Conservation (phyloP, 2,329 filamentous ascomycete species). For the Penicillium sp. region DNA sequence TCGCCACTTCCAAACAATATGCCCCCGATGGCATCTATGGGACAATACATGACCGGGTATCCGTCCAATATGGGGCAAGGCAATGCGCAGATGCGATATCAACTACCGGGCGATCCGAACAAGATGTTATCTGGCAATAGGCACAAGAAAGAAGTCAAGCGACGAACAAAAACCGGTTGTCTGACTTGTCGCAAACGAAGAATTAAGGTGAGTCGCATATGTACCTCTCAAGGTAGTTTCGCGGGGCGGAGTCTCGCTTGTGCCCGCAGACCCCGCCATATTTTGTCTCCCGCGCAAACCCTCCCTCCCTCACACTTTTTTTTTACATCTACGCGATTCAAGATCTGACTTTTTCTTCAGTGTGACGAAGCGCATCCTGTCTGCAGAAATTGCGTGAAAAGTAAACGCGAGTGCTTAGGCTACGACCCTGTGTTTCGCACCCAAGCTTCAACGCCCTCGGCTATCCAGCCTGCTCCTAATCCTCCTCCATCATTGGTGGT, state of each 20-base stretch:
- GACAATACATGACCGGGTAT: slow-evolving; percentile 55
- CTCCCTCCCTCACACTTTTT: slow-evolving; percentile 15
- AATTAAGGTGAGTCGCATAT: slow-evolving; percentile 63
- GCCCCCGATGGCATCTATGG: slow-evolving; percentile 55
- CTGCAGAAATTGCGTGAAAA: slow-evolving; percentile 72
- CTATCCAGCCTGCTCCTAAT: slow-evolving; percentile 63
- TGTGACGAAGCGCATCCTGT: slow-evolving; percentile 94
- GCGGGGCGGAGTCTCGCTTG: slow-evolving; percentile 29
- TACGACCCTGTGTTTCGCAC: slow-evolving; percentile 72
- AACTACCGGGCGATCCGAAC: slow-evolving; percentile 51
- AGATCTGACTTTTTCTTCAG: slow-evolving; percentile 49
- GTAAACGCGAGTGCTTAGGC: slow-evolving; percentile 66
- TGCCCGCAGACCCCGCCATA: slow-evolving; percentile 30
- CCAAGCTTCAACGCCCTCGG: slow-evolving; percentile 66
- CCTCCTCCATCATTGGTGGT: slow-evolving; percentile 45
- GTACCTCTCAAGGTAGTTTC: slow-evolving; percentile 5
- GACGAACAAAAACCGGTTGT: slow-evolving; percentile 74
- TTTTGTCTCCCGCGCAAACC: slow-evolving; percentile 24
- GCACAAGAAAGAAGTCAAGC: slow-evolving; percentile 72
- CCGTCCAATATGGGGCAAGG: slow-evolving; percentile 37
- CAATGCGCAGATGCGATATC: slow-evolving; percentile 54
- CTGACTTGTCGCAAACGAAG: slow-evolving; percentile 65
- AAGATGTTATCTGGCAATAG: slow-evolving; percentile 62
- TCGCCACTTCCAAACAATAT: slow-evolving; percentile 51
- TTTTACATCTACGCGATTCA: slow-evolving; percentile 14